Conservation (phyloP, 108 stramenopile genomes). For the Hondaea fermentalgiana region DNA sequence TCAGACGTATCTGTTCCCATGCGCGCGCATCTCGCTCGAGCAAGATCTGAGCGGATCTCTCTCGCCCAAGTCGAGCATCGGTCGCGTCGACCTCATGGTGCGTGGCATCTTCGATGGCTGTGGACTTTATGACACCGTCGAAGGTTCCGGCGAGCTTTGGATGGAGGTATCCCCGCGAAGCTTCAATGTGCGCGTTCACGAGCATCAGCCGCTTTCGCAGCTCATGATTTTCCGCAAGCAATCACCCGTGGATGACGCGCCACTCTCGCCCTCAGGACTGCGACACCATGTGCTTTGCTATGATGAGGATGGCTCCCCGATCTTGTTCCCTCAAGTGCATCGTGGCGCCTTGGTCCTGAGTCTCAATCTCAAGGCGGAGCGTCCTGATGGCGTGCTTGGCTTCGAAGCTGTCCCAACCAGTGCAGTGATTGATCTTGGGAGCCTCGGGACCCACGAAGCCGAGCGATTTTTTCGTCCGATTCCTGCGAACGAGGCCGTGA, state of each 20-base stretch:
- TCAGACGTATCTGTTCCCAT: background rate
- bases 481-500: background rate
- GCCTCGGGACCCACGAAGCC: background rate
- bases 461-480: background rate
- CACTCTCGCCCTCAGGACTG: background rate
- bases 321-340: background rate
- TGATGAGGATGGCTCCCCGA: background rate
- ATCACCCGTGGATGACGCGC: background rate
- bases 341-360: conserved; percentile 9
- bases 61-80: conserved; percentile 15
- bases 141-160: background rate
- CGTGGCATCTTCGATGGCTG: background rate
- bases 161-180: background rate
- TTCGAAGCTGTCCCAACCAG: background rate
- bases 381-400: background rate
- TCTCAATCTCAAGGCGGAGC: background rate
- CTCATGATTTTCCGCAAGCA: background rate
- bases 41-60: background rate
- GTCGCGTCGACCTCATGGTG: conserved; percentile 13
- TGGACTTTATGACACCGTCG: background rate
- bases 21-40: background rate
- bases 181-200: background rate
- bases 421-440: background rate
- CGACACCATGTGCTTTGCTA: background rate
- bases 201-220: background rate